These are phyloP conservation scores for Apiotrichum gracile DNA, from an alignment of 1,284 basidiomycete species.

Conservation along the genomic window DNA sequence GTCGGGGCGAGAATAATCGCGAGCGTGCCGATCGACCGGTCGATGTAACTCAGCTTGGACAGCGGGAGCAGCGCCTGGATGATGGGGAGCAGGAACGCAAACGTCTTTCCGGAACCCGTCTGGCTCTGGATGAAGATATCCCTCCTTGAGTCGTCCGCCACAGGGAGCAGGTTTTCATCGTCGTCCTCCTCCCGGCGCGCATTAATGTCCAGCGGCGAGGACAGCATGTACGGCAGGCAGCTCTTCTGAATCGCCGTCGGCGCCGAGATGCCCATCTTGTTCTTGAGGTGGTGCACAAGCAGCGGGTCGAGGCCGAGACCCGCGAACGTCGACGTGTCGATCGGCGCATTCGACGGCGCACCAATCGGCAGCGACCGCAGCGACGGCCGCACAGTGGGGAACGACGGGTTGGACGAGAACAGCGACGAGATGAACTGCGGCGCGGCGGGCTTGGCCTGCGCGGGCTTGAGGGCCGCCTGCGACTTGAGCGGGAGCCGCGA, in stretches of 20 bases:
- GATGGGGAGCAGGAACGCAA: slow-evolving; percentile 91
- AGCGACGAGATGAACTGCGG: slow-evolving; percentile 82
- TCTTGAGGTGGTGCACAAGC: slow-evolving; percentile 68
- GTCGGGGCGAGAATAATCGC: slow-evolving; percentile 94
- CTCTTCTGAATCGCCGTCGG: slow-evolving; percentile 90
- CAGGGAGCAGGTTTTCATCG: slow-evolving; percentile 1
- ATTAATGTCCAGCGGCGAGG: slow-evolving; percentile 39
- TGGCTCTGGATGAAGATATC: slow-evolving; percentile 96
- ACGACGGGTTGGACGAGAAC: slow-evolving; percentile 60
- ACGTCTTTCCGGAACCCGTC: slow-evolving; percentile 95
- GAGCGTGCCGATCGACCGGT: slow-evolving; percentile 78
- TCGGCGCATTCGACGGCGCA: slow-evolving; percentile 76
- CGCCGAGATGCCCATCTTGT: slow-evolving; percentile 74
- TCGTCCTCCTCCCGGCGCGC: slow-evolving; percentile 16
- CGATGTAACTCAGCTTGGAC: slow-evolving; percentile 78
- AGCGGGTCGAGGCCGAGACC: slow-evolving; percentile 76
- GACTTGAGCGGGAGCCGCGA: slow-evolving; percentile 9
- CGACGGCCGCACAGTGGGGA: slow-evolving; percentile 11
- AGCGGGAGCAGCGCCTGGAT: slow-evolving; percentile 87
- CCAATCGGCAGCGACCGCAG: slow-evolving; percentile 22
- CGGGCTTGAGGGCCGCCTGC: neutral
- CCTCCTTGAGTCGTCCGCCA: slow-evolving; percentile 40
- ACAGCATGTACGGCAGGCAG: slow-evolving; percentile 67
- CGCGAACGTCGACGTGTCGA: slow-evolving; percentile 67
- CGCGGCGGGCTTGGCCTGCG: slow-evolving; percentile 10